Base-by-base conservation (phyloP, 2,329 filamentous ascomycete genomes). In the Colletotrichum sp. region DNA sequence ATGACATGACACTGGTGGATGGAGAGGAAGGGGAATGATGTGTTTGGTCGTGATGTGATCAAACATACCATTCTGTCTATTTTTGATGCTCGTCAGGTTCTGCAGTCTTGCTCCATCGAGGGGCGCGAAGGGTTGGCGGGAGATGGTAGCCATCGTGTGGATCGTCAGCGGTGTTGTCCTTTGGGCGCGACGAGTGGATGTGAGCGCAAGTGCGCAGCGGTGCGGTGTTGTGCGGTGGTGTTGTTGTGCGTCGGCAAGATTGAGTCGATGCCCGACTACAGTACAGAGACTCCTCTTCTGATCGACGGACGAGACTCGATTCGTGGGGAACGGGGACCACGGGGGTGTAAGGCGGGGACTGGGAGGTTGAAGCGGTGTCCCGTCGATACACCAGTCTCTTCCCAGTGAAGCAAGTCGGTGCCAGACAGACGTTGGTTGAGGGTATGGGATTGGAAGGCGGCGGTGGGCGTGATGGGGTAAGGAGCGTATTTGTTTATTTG, bases 51-150 rank as follows among this genome's bases (percentile, higher is more conserved):
- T 62, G 52, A 6, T 10, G 68, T 52, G 71, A 75, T 36, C 34
- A 55, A 72, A 88, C 90, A 80, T 90, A 93, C 92, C 90, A 88
- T 93, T 93, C 82, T 96, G 94, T 84, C 93, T 89, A 84, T 96
- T 96, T 88, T 96, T 96, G 67, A 93, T 86, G 85, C 92, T 95
- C 30, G 92, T 93, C 80, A 96, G 87, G 78, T 88, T 92, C 84
- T 95, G 93, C 30, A 96, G 88, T 79, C 95, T 92, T 72, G 92
- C 87, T 80, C 89, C 89, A 82, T 95, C 92, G 71, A 96, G 88
- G 65, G 93, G 93, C 82, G 92, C 94, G 84, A 96, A 96, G 8
- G 94, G 94, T 85, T 95, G 93, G 81, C 94, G 92, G 77, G 88
- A 86, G 77, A 90, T 80, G 79, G 90, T 84, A 82, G 90, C 89